Base-by-base conservation (phyloP, 2,329 filamentous ascomycete species). In the Pseudogymnoascus sp. region DNA sequence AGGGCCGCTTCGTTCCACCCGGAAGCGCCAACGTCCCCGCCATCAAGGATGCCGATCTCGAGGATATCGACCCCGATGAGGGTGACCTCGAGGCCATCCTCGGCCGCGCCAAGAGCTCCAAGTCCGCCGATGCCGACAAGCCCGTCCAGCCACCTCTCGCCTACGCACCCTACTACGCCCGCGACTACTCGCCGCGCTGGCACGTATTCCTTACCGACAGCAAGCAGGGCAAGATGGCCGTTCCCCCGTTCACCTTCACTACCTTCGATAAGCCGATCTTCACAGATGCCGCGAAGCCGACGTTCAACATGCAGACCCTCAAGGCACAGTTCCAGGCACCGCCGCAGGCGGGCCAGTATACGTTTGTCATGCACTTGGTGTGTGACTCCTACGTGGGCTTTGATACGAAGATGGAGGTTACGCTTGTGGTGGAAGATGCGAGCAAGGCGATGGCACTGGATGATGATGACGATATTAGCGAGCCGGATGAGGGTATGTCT, bases 251-350 rank as follows among this genome's bases (percentile, higher is more conserved):
- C 74, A 91, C 89, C n/a, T 97, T 99, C 76, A 86, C 87, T 41
- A 87, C 87, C 50, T 97, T 99, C 72, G 92, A 97, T 74, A 89
- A 92, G 78, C 89, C 91, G 30, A 86, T 97, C 33, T 89, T 94
- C 65, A 86, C 89, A 67, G 86, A 85, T 39, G 82, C 86, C 64
- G 91, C 89, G 68, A 89, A 89, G 72, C 93, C 93, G 2, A 97
- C 94, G 2, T 99, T 90, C 77, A 88, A 92, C 70, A 87, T 99
- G 77, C 92, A 97, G 75, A 99, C 94, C 2, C 80, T 97, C 70
- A 97, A 96, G 81, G 93, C 95, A 74, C 91, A 97, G 74, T 99
- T 99, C 75, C 90, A 93, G 66, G 93, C 94, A 1, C 94, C 94
- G 43, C 92, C 93, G 22, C 90, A 96, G 72, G 84, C 90, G 4